Conservation (phyloP, 2,329 filamentous ascomycete species). For the Paecilomyces sp. region DNA sequence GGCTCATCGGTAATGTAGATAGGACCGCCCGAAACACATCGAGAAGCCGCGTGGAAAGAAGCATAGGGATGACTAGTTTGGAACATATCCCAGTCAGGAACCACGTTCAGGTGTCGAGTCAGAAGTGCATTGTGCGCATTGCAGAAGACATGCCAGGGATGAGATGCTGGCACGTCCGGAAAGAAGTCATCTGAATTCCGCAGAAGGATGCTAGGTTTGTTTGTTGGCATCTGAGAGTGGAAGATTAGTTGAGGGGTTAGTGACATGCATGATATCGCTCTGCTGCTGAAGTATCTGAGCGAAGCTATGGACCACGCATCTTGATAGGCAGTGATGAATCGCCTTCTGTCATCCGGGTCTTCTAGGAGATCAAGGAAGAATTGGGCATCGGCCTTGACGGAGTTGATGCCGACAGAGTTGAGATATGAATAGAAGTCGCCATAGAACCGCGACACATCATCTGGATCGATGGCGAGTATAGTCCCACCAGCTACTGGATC, state of each 20-base stretch:
- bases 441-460: conserved; percentile 72
- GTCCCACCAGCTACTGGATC: conserved; percentile 51
- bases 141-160: conserved; percentile 91
- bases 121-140: conserved; percentile 86
- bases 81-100: conserved; percentile 81
- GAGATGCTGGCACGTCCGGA: conserved; percentile 69
- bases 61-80: conserved; percentile 64
- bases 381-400: conserved; percentile 89
- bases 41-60: conserved; percentile 79
- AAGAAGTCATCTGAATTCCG: conserved; percentile 91
- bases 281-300: conserved; percentile 68
- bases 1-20: conserved; percentile 92
- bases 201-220: conserved; percentile 64
- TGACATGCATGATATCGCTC: conserved; percentile 90
- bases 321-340: conserved; percentile 68
- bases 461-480: conserved; percentile 65
- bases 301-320: conserved; percentile 78
- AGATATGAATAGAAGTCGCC: conserved; percentile 88
- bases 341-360: conserved; percentile 61
- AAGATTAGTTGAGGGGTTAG: conserved; percentile 82
- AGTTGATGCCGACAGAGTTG: conserved; percentile 64
- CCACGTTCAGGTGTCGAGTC: conserved; percentile 73
- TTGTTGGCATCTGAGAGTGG: conserved; percentile 71
- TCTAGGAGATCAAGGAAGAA: conserved; percentile 76
- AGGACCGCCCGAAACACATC: conserved; percentile 83